Evolutionary conservation across 257 asterid genomes (phyloP), one percentile per base, ranked within the genome.

Genomic region (Scutellaria baicalensis): DNA sequence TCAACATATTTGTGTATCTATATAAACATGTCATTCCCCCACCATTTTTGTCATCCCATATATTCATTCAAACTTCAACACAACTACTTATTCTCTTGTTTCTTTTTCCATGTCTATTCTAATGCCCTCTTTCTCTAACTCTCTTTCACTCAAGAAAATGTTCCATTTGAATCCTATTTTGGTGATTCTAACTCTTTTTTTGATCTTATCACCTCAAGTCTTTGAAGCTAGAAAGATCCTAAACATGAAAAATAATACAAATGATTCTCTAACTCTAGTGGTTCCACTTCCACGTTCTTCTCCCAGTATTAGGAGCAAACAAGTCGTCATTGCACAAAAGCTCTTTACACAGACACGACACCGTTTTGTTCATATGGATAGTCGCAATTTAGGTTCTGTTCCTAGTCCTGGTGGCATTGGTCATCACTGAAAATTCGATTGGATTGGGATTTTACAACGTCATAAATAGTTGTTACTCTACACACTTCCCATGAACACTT

Each of bases 371-470:
- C 43, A 33, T 6, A 9, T 31, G 13, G 60, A 65, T 31, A 27
- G 55, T 42, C 79, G 72, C n/a, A 43, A 12, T 73, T 73, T 73
- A 35, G 8, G 8, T n/a, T 72, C 77, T 42, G 61, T 56, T 48
- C 77, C 77, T 11, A 65, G 72, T 56, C 77, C 77, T 12, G 61
- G 33, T 12, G 61, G 33, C 35, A 16, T 11, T 55, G 77, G 77
- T n/a, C 49, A 44, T 44, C 54, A 64, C 50, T 64, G 67, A 73
- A 3, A 5, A 27, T 27, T n/a, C n/a, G n/a, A n/a, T n/a, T n/a
- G n/a, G n/a, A n/a, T n/a, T n/a, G n/a, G n/a, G n/a, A n/a, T n/a
- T n/a, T n/a, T n/a, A n/a, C n/a, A n/a, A n/a, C n/a, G n/a, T n/a
- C n/a, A n/a, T n/a, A n/a, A n/a, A n/a, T n/a, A n/a, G n/a, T n/a